Base-by-base conservation (phyloP, 148 eudicot species). In the Diospyros kaki region DNA sequence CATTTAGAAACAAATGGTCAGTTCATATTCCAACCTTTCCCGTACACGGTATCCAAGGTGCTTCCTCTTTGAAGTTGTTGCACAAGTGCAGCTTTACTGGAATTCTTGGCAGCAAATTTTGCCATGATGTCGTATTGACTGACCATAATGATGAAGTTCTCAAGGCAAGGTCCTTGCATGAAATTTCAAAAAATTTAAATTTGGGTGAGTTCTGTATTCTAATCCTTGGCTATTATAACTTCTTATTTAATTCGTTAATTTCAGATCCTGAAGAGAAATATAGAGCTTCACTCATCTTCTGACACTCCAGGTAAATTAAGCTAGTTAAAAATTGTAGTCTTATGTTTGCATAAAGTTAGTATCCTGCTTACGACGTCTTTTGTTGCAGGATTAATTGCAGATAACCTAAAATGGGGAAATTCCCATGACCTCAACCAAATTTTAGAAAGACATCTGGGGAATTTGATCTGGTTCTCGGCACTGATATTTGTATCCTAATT, bases 61-160 rank as follows among this genome's bases (percentile, higher is more conserved):
- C 28, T 28, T 28, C 28, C 28, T 28, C 28, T 28, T 28, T 28
- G 28, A 14, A 51, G 40, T 43, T 45, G 56, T 39, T 71, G 14
- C 41, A 28, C 7, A 18, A 45, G 53, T 66, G 75, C 86, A 94
- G 97, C 97, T 69, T 94, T 61, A 94, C 97, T 51, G 98, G 97
- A 71, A 75, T 94, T 44, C 88, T 94, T 10, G 90, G 94, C 80
- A 82, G 91, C 81, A 87, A 91, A 84, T 92, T 86, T 81, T 94
- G 98, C 81, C 78, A 76, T 58, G 81, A 85, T 80, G 89, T 90
- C 44, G 85, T 94, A 18, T 40, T 94, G 80, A 94, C 98, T 11
- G 98, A 94, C 81, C 96, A 92, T 64, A 94, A 87, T 71, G 92
- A 92, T n/a, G 97, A 92, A 81, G 96, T 94, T 79, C 83, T 94